phyloP scores from a whole-genome alignment of 805 yeast species.

The Hanseniaspora pseudoguilliermondii region DNA sequence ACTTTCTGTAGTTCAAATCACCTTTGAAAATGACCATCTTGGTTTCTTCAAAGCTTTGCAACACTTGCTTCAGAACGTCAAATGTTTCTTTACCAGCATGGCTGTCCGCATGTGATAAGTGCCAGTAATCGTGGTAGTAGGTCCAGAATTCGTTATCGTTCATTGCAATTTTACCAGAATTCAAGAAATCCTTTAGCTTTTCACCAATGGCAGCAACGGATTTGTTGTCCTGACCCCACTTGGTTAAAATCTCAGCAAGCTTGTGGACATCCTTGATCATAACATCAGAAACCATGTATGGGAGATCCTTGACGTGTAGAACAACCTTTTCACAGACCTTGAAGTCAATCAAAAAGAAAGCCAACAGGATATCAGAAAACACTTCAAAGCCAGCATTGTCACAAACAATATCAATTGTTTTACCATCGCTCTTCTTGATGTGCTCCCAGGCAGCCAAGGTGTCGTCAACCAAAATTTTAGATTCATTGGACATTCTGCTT shows the following conservation, averaged over 20 bases:
- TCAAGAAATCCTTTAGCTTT: constrained; percentile 33
- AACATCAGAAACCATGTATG: constrained; percentile 97
- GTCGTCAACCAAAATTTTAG: constrained; percentile 68
- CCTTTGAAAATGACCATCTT: constrained; percentile 79
- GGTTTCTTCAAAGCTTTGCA: constrained; percentile 18
- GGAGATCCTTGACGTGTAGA: constrained; percentile 78
- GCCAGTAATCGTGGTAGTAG: constrained; percentile 60
- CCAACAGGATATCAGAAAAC: constrained; percentile 65
- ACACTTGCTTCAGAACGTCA: constrained; percentile 35
- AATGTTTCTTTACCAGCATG: constrained; percentile 50
- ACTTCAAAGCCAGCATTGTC: constrained; percentile 95
- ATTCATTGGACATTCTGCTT: constrained; percentile 67
- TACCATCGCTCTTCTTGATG: constrained; percentile 22
- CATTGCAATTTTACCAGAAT: constrained; percentile 37
- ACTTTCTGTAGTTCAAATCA: constrained; percentile 86
- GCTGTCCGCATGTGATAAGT: constrained; percentile 38
- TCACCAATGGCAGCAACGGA: constrained; percentile 39
- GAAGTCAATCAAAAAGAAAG: constrained; percentile 57
- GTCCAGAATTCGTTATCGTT: constrained; percentile 80
- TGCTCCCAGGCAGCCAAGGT: constrained; percentile 53
- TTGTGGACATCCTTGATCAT: constrained; percentile 62
- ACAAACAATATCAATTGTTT: constrained; percentile 62
- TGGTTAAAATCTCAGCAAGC: not conserved
- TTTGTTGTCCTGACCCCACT: constrained; percentile 14
- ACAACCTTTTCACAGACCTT: constrained; percentile 51